Evolutionary conservation across 176 grass and related monocot species (phyloP).

Genomic region (Pharus latifolius): DNA sequence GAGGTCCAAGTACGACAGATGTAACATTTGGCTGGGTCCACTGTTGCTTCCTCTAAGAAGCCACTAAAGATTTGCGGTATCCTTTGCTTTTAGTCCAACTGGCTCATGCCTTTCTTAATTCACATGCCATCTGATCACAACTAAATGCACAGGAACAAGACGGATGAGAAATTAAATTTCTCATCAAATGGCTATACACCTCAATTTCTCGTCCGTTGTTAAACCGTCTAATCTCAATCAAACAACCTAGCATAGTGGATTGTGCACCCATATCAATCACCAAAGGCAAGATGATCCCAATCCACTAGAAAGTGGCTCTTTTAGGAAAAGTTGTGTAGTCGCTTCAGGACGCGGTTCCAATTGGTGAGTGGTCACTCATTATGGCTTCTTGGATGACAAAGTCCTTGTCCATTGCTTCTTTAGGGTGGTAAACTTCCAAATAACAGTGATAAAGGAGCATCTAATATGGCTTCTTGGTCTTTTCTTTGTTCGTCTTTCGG

Average conservation of each 20-base stretch:
- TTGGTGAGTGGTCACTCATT: conserved; percentile 18
- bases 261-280: too few relatives aligned
- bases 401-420: conserved; percentile 24
- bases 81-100: too few relatives aligned
- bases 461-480: neutral
- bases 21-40: too few relatives aligned
- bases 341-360: conserved; percentile 1
- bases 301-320: conserved; percentile 1
- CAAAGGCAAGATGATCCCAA: too few relatives aligned
- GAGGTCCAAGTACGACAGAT: neutral
- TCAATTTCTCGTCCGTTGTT: neutral
- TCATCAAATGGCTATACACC: too few relatives aligned
- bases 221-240: neutral
- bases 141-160: neutral
- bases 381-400: conserved; percentile 5
- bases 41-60: too few relatives aligned
- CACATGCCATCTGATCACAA: neutral
- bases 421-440: neutral
- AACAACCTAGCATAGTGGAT: neutral
- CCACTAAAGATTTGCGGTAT: too few relatives aligned
- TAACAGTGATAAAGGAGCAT: neutral
- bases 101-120: too few relatives aligned
- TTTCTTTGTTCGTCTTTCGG: conserved; percentile 6
- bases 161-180: neutral
- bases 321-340: neutral